Evolutionary conservation across 1,139 yeast species (phyloP).

Genomic region (Pichia norvegensis): DNA sequence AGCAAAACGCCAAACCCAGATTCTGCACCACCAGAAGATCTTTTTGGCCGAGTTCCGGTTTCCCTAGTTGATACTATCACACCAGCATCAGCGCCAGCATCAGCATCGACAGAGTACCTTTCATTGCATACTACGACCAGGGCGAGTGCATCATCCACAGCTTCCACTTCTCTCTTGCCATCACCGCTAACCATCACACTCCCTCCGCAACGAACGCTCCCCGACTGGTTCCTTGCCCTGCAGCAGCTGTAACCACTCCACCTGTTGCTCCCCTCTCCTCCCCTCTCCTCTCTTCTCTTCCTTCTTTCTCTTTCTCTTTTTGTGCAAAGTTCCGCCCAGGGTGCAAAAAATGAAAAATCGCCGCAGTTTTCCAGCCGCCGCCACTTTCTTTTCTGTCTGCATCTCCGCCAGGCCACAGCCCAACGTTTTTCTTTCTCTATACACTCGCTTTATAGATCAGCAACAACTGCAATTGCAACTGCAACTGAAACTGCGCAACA

Average conservation of each 20-base stretch:
- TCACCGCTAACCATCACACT: not conserved
- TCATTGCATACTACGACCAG: not conserved
- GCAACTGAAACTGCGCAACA: too few species aligned
- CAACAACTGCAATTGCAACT: too few species aligned
- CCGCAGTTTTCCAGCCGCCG: too few species aligned
- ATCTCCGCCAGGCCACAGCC: too few species aligned
- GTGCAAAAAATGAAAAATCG: too few species aligned
- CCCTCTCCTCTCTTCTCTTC: too few species aligned
- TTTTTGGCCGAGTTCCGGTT: not conserved
- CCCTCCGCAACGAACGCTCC: not conserved
- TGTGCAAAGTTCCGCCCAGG: too few species aligned
- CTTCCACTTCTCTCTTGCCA: not conserved
- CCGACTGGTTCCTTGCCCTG: constrained; percentile 31
- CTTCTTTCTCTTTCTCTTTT: too few species aligned
- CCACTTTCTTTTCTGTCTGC: too few species aligned
- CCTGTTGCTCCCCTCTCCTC: too few species aligned
- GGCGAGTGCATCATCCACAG: not conserved
- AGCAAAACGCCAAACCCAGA: not conserved
- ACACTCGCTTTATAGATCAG: too few species aligned
- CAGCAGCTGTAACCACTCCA: not conserved
- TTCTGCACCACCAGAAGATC: not conserved
- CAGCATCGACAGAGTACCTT: not conserved
- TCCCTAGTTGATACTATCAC: not conserved
- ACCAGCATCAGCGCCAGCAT: not conserved
- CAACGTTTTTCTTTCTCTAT: too few species aligned